Evolutionary conservation across 306 rosid genomes (phyloP).

Genomic region (Adenanthera pavonina): DNA sequence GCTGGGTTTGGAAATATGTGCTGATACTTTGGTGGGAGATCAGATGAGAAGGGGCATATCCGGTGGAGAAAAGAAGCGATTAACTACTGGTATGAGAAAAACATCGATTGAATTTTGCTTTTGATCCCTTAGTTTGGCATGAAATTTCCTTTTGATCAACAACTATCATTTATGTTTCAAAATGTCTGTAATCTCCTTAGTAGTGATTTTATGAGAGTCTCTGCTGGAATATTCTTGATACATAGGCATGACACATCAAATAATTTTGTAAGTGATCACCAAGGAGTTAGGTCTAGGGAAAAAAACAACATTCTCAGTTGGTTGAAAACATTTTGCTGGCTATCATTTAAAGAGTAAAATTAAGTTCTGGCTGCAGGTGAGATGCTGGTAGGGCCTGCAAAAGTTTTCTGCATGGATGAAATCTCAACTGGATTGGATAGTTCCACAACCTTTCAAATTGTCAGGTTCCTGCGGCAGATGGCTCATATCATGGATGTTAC

Average conservation of each 20-base stretch:
- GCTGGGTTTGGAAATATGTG: constrained; percentile 85
- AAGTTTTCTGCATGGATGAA: constrained; percentile 74
- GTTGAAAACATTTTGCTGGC: neutral
- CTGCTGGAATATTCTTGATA: neutral
- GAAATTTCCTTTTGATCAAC: neutral
- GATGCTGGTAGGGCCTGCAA: constrained; percentile 82
- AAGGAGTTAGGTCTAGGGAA: neutral
- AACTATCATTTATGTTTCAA: neutral
- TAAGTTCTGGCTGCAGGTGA: constrained; percentile 58
- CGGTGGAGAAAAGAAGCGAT: constrained; percentile 87
- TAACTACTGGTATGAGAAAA: constrained; percentile 73
- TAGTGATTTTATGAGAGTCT: neutral
- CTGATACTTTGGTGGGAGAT: constrained; percentile 84
- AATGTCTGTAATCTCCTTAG: neutral
- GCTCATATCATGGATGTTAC: constrained; percentile 69
- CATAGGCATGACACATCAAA: neutral
- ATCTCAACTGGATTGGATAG: constrained; percentile 83
- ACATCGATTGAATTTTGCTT: neutral
- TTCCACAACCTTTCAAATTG: constrained; percentile 74
- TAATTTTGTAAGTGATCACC: neutral
- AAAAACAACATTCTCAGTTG: neutral
- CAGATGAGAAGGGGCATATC: constrained; percentile 95
- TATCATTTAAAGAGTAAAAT: constrained; percentile 8
- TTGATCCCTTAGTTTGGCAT: neutral
- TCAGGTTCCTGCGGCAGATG: constrained; percentile 66